Conservation (phyloP, 2,329 filamentous ascomycete species). For the Alternaria triticina region DNA sequence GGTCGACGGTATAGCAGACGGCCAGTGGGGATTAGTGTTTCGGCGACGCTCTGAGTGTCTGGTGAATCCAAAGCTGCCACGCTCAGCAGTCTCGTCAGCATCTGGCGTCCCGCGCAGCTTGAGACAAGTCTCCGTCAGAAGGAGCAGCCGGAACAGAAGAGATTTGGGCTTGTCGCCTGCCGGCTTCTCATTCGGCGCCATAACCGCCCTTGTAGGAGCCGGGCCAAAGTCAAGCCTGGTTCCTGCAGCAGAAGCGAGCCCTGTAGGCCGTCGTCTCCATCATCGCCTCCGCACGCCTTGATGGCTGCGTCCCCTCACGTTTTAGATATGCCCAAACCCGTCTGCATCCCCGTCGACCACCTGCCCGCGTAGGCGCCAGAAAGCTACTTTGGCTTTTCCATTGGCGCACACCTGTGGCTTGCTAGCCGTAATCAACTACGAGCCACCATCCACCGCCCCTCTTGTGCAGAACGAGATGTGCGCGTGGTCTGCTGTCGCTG, state of each 20-base stretch:
- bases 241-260: slow-evolving; percentile 24
- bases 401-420: slow-evolving; percentile 14
- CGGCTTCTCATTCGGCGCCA: slow-evolving; percentile 18
- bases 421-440: slow-evolving; percentile 15
- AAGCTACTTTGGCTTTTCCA: background rate
- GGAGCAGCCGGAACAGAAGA: slow-evolving; percentile 7
- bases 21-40: slow-evolving; percentile 19
- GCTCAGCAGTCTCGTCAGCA: slow-evolving; percentile 25
- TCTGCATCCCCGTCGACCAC: slow-evolving; percentile 6
- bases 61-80: slow-evolving; percentile 16
- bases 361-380: slow-evolving; percentile 6
- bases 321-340: slow-evolving; percentile 5
- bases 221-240: slow-evolving; percentile 15
- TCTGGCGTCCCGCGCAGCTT: slow-evolving; percentile 12
- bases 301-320: slow-evolving; percentile 12
- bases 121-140: slow-evolving; percentile 19
- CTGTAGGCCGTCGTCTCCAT: slow-evolving; percentile 17
- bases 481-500: slow-evolving; percentile 10
- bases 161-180: slow-evolving; percentile 7
- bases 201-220: slow-evolving; percentile 18
- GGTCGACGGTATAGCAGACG: slow-evolving; percentile 10
- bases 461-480: background rate
- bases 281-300: slow-evolving; percentile 15
- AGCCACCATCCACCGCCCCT: slow-evolving; percentile 3
- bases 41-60: slow-evolving; percentile 8